Evolutionary conservation across 768 basidiomycete genomes (phyloP).

Genomic region (Mycena metata): DNA sequence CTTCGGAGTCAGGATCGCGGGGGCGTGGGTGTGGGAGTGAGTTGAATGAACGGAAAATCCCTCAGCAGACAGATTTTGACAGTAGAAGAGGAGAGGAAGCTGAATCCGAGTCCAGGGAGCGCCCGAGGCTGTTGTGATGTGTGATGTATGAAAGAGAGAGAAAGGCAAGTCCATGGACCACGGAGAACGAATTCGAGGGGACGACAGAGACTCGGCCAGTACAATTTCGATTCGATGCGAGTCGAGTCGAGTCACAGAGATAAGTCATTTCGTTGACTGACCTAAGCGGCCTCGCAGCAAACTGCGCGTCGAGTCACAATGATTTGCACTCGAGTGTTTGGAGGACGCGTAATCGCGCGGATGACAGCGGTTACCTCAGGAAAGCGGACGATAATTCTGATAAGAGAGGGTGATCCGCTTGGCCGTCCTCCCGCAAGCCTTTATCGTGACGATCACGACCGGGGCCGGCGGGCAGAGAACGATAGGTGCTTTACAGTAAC

Average conservation of each 20-base stretch:
- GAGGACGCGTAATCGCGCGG: conserved; percentile 27
- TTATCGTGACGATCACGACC: too few species aligned
- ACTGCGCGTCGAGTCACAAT: conserved; percentile 8
- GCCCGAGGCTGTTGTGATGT: conserved; percentile 19
- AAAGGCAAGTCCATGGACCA: conserved; percentile 15
- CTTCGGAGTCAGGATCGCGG: conserved; percentile 17
- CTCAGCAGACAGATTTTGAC: neutral
- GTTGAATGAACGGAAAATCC: too few species aligned
- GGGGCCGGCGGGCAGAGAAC: conserved; percentile 2
- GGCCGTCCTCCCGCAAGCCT: conserved; percentile 16
- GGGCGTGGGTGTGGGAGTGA: conserved; percentile 11
- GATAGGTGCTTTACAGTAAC: neutral
- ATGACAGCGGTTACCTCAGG: conserved; percentile 32
- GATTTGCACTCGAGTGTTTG: conserved; percentile 8
- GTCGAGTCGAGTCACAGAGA: conserved; percentile 29
- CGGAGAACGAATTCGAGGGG: neutral
- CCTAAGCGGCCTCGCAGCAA: conserved; percentile 34
- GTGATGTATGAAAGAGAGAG: conserved; percentile 18
- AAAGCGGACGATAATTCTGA: conserved; percentile 27
- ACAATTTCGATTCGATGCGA: neutral
- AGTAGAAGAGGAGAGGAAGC: too few species aligned
- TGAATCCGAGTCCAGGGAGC: neutral
- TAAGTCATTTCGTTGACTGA: neutral
- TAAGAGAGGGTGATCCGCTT: conserved; percentile 32
- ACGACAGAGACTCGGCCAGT: neutral